Evolutionary conservation across 2,329 filamentous ascomycete genomes (phyloP), one percentile per base, ranked within the genome.

Genomic region (Massarina eburnea): DNA sequence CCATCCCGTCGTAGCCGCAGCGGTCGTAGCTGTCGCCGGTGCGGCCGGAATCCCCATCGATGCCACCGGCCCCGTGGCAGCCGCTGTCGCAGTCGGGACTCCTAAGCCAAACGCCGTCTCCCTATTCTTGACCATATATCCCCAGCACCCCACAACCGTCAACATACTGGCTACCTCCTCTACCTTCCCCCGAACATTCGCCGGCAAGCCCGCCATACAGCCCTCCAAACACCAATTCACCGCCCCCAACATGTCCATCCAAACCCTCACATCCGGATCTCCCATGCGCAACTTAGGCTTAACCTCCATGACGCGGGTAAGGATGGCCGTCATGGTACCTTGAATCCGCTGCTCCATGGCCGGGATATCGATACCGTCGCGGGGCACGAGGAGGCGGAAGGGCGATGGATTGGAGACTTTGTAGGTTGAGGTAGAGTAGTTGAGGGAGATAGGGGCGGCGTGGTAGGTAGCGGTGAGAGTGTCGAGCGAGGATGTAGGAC

Each of bases 241-340:
- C 18, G 39, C 39, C 10, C 26, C 18, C 4, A 29, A 8, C 18
- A 30, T 19, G n/a, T 41, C 39, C 9, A 32, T 41, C 39, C 39
- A 41, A 15, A 30, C n/a, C 39, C 17, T 32, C 8, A 9, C 26
- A n/a, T 61, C 58, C 22, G 39, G 41, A 1, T 51, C 45, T 3
- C 45, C 27, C 8, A 65, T 35, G 6, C 30, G 29, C 4, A 59
- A 58, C 10, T 46, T 59, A 1, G 54, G 61, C 27, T 61, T 59
- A 24, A 58, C 54, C 21, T 54, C 47, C 6, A 56, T 46, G 9
- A 67, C 48, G 7, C 56, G 49, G 41, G 63, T 58, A 2, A 68
- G 51, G 3, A 67, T 62, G 3, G 51, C 62, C 57, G 64, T 64
- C 59, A 68, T 63, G 1, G 58, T 52, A 12, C 62, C 64, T 15